Evolutionary conservation across 2,329 filamentous ascomycete species (phyloP), one percentile per base, ranked within the genome.

Genomic region (Aspergillus cejpii): DNA sequence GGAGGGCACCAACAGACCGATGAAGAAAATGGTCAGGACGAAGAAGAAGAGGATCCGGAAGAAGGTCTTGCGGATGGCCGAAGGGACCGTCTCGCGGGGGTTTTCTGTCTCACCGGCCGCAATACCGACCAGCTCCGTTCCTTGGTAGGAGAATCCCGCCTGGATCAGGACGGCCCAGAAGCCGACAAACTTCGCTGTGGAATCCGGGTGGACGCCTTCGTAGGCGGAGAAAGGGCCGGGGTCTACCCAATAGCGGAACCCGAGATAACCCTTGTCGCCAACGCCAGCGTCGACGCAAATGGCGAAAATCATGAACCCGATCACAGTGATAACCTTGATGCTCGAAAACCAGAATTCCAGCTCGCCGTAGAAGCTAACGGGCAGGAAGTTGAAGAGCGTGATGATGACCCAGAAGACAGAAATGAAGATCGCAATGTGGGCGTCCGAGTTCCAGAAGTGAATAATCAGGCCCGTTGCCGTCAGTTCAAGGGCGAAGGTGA

Each of bases 291-390:
- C 83, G 66, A 89, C 76, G 65, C 83, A 85, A 54, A 89, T 84
- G 52, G 76, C 81, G 56, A 89, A 86, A 59, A 90, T 81, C 71
- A 87, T 76, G 71, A 89, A 87, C 28, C 84, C 84, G 29, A 86
- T 43, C 31, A 89, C 79, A 21, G 84, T 86, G 41, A 88, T 58
- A 44, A 90, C 83, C 66, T 91, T 91, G 72, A 91, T 80, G 45
- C 74, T 79, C 5, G 84, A 81, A 55, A 90, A 81, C 77, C 82
- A 88, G 67, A 89, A 87, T 62, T 91, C 87, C 21, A 87, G 72
- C 60, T 90, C 84, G 29, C 85, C 86, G 53, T 87, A 90, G 53
- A 80, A 80, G 40, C 77, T 76, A 36, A 90, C 79, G 2, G 84
- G 84, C 27, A 89, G 63, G 60, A 86, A 80, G 65, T 90, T 89